Base-by-base conservation (phyloP, 2,329 filamentous ascomycete species). In the Chrysosporium keratinophilum region DNA sequence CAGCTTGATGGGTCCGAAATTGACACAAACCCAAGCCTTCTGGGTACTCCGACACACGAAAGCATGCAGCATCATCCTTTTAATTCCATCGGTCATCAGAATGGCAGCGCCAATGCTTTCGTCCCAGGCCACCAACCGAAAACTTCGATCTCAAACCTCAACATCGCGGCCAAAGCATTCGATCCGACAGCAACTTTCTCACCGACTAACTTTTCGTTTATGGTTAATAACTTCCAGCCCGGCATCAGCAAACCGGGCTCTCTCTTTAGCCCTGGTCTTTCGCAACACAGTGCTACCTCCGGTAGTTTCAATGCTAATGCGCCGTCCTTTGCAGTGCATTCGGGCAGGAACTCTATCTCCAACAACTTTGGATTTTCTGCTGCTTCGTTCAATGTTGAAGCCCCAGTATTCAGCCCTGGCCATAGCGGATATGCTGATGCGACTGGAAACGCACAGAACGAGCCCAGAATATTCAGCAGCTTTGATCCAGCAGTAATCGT, bases 121-220 rank as follows among this genome's bases (percentile, higher is more conserved):
- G 58, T 57, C 14, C 71, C 75, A 10, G 79, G 78, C 58, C 85
- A 89, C 63, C 77, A 75, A 15, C 84, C 83, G 64, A 87, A 85
- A 62, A 75, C 82, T 2, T 90, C 76, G 0, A 69, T 83, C 42
- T 88, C 88, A 0, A 90, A 84, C 60, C 78, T 97, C 61, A 97
- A 97, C 62, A 89, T 94, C 31, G 81, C 85, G 58, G 91, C 91
- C 0, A 86, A 89, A 45, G 88, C 93, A 64, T 96, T 96, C 75
- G 88, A 84, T 53, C 79, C 80, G 5, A 54, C 58, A 1, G 68
- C 69, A 35, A 71, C 71, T 14, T 72, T 75, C 1, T 80, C 80
- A 61, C 71, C 70, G 42, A 71, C 68, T 14, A 65, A 65, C 41
- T 70, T 71, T 56, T 67, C 74, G 1, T 75, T 75, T 14, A 69